A percentile compares a stretch with the other conserved stretches of the same genome.
These are phyloP conservation scores for Themeda triandra DNA, from an alignment of 176 grass and related monocot genomes.

Conservation along the genomic window DNA sequence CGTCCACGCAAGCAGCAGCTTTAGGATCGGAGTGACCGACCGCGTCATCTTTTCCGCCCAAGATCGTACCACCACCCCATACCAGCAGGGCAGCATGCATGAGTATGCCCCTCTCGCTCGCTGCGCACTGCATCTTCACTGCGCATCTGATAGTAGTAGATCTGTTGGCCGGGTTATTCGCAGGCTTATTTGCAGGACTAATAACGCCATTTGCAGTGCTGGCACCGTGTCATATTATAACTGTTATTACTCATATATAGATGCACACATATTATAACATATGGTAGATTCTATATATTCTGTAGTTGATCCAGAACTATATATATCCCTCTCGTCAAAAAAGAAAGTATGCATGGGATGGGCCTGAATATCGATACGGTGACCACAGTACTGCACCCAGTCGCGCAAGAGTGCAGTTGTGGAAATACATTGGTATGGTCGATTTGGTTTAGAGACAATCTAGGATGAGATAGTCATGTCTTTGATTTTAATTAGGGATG, in stretches of 20 bases:
- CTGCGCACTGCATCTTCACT: background rate
- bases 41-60: constrained; percentile 2
- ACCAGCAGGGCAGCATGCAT: background rate
- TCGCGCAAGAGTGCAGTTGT: background rate
- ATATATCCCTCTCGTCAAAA: too few relatives aligned
- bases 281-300: too few relatives aligned
- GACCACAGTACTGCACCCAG: too few relatives aligned
- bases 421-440: too few relatives aligned
- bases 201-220: background rate
- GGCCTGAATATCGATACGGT: too few relatives aligned
- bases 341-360: too few relatives aligned
- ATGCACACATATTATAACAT: background rate
- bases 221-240: background rate
- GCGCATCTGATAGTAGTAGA: background rate
- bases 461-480: background rate
- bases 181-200: background rate
- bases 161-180: background rate
- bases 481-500: background rate
- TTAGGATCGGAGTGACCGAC: constrained; percentile 8
- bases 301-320: background rate
- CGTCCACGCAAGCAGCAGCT: background rate
- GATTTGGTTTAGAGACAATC: background rate
- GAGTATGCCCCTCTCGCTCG: background rate
- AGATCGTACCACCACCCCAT: background rate
- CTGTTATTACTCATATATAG: background rate